These are phyloP conservation scores for Penicillium sp. DNA, from an alignment of 2,329 filamentous ascomycete species.

Conservation along the genomic window DNA sequence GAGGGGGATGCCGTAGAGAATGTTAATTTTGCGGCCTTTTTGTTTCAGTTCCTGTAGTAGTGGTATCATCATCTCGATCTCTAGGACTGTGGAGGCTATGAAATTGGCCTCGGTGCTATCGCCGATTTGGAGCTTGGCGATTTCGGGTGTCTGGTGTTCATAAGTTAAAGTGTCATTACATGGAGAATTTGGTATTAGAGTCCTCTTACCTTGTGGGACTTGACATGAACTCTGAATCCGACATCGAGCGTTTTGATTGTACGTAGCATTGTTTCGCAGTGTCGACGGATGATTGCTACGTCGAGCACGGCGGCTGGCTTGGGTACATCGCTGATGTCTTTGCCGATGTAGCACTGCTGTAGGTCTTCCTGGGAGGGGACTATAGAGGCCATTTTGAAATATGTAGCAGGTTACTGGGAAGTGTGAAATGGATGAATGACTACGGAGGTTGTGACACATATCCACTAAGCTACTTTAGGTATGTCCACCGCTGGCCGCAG, in stretches of 20 bases:
- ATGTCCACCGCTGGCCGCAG: too few relatives aligned
- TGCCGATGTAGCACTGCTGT: slow-evolving; percentile 53
- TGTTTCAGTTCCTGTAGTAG: slow-evolving; percentile 56
- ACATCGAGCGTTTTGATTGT: slow-evolving; percentile 59
- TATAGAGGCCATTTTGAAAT: slow-evolving; percentile 1
- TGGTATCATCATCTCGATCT: slow-evolving; percentile 65
- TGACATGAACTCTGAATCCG: slow-evolving; percentile 73
- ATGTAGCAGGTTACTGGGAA: not conserved
- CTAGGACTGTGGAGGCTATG: slow-evolving; percentile 70
- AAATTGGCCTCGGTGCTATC: slow-evolving; percentile 56
- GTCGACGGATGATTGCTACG: slow-evolving; percentile 60
- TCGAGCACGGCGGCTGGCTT: slow-evolving; percentile 69
- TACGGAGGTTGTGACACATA: too few relatives aligned
- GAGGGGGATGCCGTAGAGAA: slow-evolving; percentile 71
- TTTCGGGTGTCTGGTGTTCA: slow-evolving; percentile 57
- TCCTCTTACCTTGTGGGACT: slow-evolving; percentile 70
- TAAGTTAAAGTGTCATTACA: not conserved
- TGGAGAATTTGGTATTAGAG: not conserved
- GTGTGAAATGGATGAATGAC: not conserved
- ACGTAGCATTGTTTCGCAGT: slow-evolving; percentile 70
- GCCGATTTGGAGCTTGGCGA: slow-evolving; percentile 69
- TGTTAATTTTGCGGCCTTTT: slow-evolving; percentile 57
- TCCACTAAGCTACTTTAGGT: too few relatives aligned
- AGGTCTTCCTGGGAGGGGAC: slow-evolving; percentile 15
- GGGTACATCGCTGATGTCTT: slow-evolving; percentile 58